Evolutionary conservation across 176 grass and related monocot genomes (phyloP), one percentile per base, ranked within the genome.

Genomic region (Avena eriantha): DNA sequence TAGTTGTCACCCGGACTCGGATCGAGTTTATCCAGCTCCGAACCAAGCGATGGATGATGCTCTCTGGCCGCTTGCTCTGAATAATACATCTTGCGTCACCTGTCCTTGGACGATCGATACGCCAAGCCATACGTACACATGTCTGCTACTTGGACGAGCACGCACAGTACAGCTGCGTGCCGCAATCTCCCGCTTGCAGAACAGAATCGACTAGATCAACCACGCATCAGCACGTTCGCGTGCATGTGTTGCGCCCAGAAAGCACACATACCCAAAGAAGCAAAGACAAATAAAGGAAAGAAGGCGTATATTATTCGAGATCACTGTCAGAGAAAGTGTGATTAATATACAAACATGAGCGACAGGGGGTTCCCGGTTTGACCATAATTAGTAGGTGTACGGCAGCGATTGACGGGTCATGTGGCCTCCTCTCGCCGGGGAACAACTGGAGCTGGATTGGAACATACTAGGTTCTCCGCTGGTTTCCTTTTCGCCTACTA

Each of bases 381-480:
- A 53, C 13, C 46, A 33, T 24, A 24, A 51, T 56, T 53, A 80
- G 23, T 13, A 77, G 60, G 88, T 69, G 83, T 81, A 81, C 83
- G 48, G 76, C 46, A 7, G n/a, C 33, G 63, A 11, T 33, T 23
- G 57, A 51, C 68, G 9, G 41, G 68, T 76, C 10, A 60, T 6
- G 61, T 80, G n/a, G 21, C 69, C 36, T 47, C 14, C 33, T 46
- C 43, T 4, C 55, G 2, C 14, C 23, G 65, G 55, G 19, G 4
- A 56, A 73, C 89, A 83, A 74, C 65, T 86, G 88, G 88, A 86
- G 73, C 71, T 53, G 49, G 85, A 85, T 80, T 61, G 21, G 88
- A 90, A 87, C 84, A 18, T 84, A 15, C 75, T 69, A 80, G 89
- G 51, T 84, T 56, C 55, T 61, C 54, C 54, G 21, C 29, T 17